phyloP scores from a whole-genome alignment of 208 protist species.

The Leishmania turanica region DNA sequence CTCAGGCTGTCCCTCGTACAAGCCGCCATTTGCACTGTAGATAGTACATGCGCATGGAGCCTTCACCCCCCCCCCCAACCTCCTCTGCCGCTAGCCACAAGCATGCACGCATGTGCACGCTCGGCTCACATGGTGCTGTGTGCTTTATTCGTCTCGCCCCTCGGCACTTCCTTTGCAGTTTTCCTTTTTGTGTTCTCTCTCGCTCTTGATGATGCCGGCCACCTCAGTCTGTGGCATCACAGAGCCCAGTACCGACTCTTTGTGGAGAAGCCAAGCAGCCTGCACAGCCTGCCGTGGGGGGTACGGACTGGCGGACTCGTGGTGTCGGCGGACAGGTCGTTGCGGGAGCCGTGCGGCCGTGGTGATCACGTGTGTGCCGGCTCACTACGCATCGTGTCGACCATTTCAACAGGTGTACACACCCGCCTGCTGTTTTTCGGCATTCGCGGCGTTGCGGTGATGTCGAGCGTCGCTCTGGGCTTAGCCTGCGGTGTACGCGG shows the following conservation, averaged over 20 bases:
- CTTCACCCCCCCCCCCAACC: too few relatives aligned
- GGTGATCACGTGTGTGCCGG: background rate
- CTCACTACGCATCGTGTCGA: background rate
- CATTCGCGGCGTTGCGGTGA: background rate
- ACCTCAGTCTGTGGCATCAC: background rate
- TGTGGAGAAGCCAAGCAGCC: background rate
- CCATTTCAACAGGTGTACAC: background rate
- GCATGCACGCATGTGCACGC: background rate
- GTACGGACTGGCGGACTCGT: background rate
- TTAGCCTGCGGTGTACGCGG: background rate
- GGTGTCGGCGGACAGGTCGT: background rate
- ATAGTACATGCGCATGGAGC: background rate
- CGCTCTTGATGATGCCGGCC: background rate
- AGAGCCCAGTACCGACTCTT: background rate
- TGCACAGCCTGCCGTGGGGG: background rate
- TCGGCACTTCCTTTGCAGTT: background rate
- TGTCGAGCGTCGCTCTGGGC: background rate
- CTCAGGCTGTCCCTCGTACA: conserved; percentile 25
- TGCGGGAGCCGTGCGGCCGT: background rate
- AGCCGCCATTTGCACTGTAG: conserved; percentile 28
- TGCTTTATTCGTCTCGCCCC: background rate
- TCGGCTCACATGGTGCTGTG: background rate
- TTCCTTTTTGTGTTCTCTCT: background rate
- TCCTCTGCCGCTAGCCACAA: background rate
- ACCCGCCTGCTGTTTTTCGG: background rate